These are phyloP conservation scores for Carex arenaria DNA, from an alignment of 202 grass and related monocot genomes.

Conservation along the genomic window DNA sequence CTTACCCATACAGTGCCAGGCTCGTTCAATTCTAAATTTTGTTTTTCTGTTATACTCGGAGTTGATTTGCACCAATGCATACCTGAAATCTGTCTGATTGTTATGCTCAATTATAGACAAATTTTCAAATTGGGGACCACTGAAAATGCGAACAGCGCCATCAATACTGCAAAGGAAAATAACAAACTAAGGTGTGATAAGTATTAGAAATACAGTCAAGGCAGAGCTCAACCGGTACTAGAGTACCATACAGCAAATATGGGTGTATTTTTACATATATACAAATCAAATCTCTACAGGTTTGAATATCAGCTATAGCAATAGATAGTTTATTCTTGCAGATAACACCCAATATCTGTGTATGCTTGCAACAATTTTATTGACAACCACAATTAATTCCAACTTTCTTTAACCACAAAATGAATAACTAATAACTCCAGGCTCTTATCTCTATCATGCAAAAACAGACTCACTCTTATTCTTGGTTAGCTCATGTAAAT, in stretches of 20 bases:
- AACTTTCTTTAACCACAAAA: background rate
- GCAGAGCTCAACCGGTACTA: background rate
- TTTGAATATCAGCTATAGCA: background rate
- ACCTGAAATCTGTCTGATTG: slow-evolving; percentile 85
- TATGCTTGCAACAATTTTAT: background rate
- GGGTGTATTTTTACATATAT: background rate
- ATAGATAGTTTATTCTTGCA: background rate
- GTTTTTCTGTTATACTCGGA: background rate
- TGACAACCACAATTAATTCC: background rate
- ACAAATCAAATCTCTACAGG: background rate
- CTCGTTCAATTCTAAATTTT: background rate
- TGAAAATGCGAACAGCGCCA: slow-evolving; percentile 44
- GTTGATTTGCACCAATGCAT: background rate
- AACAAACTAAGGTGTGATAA: background rate
- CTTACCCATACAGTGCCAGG: background rate
- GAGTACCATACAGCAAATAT: background rate
- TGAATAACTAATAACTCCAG: background rate
- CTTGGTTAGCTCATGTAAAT: background rate
- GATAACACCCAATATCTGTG: background rate
- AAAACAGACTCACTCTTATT: background rate
- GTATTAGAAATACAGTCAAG: background rate
- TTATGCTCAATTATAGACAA: slow-evolving; percentile 38
- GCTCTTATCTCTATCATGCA: background rate
- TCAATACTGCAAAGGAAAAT: slow-evolving; percentile 54
- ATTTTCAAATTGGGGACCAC: slow-evolving; percentile 34